Evolutionary conservation across 2,329 filamentous ascomycete genomes (phyloP).

Genomic region (Byssoonygena ceratinophila): DNA sequence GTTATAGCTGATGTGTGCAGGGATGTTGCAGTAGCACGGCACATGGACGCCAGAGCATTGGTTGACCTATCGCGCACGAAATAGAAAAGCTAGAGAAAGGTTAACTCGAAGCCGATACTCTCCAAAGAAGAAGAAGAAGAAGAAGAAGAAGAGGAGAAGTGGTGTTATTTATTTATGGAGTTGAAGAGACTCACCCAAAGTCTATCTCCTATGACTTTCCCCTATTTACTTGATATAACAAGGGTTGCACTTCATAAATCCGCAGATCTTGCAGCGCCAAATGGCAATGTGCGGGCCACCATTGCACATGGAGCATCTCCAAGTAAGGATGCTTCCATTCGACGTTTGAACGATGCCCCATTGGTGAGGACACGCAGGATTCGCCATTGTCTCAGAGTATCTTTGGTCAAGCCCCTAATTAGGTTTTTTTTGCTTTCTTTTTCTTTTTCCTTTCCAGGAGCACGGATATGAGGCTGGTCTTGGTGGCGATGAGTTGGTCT

Average conservation of each 20-base stretch:
- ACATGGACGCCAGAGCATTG: conserved; percentile 5
- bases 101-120: neutral
- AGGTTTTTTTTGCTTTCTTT: neutral
- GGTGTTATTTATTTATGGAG: neutral
- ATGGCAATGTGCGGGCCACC: conserved; percentile 34
- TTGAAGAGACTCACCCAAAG: conserved; percentile 1
- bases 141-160: neutral
- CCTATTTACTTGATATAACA: conserved; percentile 25
- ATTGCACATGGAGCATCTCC: conserved; percentile 37
- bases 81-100: neutral
- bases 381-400: conserved; percentile 9
- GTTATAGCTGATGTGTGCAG: neutral
- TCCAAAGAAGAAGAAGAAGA: neutral
- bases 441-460: neutral
- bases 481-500: neutral
- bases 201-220: neutral
- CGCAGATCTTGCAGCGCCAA: conserved; percentile 37
- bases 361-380: conserved; percentile 13
- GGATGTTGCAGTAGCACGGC: conserved; percentile 10
- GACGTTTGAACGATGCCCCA: conserved; percentile 30
- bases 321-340: conserved; percentile 36
- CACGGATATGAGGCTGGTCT: conserved; percentile 1
- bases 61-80: neutral
- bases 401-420: neutral
- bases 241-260: conserved; percentile 32